Percentiles rank a stretch among this genome's conserved stretches.
phyloP scores from a whole-genome alignment of 2,329 filamentous ascomycete species.

The Dothideomycetidae sp. region DNA sequence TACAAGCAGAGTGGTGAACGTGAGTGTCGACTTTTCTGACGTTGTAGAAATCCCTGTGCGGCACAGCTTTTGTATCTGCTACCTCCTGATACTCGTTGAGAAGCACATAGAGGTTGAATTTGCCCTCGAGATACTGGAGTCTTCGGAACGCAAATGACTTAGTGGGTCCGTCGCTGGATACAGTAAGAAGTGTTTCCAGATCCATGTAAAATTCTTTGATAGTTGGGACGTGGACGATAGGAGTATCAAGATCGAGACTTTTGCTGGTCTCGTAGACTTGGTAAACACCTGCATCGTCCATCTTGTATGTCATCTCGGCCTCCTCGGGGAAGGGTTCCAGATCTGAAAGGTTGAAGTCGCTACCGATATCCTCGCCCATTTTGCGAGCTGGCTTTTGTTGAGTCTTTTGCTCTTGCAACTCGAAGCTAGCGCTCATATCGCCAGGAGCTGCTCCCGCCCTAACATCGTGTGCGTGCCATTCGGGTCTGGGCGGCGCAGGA shows the following conservation, averaged over 20 bases:
- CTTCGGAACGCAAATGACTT: slow-evolving; percentile 96
- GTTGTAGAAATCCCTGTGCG: slow-evolving; percentile 97
- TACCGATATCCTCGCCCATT: slow-evolving; percentile 76
- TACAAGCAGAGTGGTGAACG: slow-evolving; percentile 96
- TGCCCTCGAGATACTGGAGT: slow-evolving; percentile 88
- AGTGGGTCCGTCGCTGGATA: slow-evolving; percentile 89
- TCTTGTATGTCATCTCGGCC: slow-evolving; percentile 57
- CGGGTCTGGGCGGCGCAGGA: slow-evolving; percentile 78
- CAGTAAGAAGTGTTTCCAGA: slow-evolving; percentile 67
- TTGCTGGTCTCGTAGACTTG: slow-evolving; percentile 70
- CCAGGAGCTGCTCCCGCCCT: slow-evolving; percentile 12
- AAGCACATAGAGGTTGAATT: slow-evolving; percentile 87
- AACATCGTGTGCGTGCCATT: slow-evolving; percentile 47
- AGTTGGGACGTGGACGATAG: slow-evolving; percentile 73
- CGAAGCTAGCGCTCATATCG: slow-evolving; percentile 15
- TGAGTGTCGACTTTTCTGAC: slow-evolving; percentile 97
- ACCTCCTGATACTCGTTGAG: slow-evolving; percentile 97
- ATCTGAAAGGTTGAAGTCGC: slow-evolving; percentile 77
- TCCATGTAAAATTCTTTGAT: slow-evolving; percentile 94
- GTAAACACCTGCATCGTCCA: slow-evolving; percentile 78
- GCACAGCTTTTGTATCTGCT: slow-evolving; percentile 92
- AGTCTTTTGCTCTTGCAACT: slow-evolving; percentile 17
- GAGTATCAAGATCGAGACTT: slow-evolving; percentile 47
- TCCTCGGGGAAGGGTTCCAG: slow-evolving; percentile 56
- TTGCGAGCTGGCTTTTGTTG: slow-evolving; percentile 44